Evolutionary conservation across 176 grass and related monocot genomes (phyloP), one percentile per base, ranked within the genome.

Genomic region (Secale cereale): DNA sequence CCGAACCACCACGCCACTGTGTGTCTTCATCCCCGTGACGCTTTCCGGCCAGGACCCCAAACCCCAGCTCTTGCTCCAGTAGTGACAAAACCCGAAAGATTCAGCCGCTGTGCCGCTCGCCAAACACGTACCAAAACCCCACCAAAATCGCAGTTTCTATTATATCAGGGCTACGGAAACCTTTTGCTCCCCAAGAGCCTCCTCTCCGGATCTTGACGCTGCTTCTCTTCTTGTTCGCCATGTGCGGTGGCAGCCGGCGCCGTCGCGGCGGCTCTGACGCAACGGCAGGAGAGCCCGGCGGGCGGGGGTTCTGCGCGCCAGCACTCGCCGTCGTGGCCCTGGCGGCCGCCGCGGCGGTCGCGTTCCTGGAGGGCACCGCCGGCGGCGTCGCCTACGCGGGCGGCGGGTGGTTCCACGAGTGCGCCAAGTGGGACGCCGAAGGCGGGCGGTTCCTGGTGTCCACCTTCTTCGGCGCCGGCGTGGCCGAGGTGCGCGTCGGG

Each of bases 401-500:
- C 40, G 25, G 56, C 10, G 78, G 88, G 54, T 98, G 96, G 96
- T 1, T 90, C 81, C 93, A 91, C 78, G 93, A 98, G 86, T 98
- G 96, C 91, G 91, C 93, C 89, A 98, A 98, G 89, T 98, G 93
- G 96, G 96, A 95, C 78, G 72, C 89, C 10, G 76, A 86, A 15
- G 84, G 83, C 30, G 82, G 65, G 28, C 79, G 89, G 35, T 95
- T 98, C 89, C 74, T 98, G 31, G 89, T 43, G 73, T 91, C 93
- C 78, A 95, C 86, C 32, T 76, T 92, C 83, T 78, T 81, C 73
- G 83, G 89, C 81, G 87, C 57, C 29, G 88, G 89, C 46, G 81
- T 98, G 45, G 91, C 81, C 43, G 87, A 90, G 91, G 66, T 98
- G 66, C 70, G 79, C 73, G 73, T 40, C 20, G 41, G 79, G 1